Conservation (phyloP, 768 basidiomycete genomes). For the Erythrobasidium yunnanense region DNA sequence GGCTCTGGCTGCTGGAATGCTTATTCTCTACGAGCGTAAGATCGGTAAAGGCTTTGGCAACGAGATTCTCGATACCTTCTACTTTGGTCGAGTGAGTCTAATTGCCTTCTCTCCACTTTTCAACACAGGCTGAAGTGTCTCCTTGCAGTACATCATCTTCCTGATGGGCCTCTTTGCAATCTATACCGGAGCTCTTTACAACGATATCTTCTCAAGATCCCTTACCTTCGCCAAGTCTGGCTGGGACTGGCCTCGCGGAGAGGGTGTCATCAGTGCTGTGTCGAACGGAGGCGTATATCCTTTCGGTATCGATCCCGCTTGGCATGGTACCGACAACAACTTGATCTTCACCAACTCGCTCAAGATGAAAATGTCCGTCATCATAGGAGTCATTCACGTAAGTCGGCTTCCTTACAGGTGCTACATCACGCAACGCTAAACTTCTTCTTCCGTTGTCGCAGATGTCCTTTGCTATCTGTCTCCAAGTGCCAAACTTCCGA, state of each 20-base stretch:
- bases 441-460: too few relatives aligned
- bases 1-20: conserved; percentile 60
- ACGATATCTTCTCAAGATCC: conserved; percentile 89
- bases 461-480: conserved; percentile 98
- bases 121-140: background rate
- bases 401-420: conserved; percentile 37
- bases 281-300: conserved; percentile 67
- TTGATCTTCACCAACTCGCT: conserved; percentile 95
- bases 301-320: conserved; percentile 85
- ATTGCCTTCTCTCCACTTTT: background rate
- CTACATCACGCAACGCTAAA: background rate
- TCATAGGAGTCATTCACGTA: conserved; percentile 92
- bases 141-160: conserved; percentile 68
- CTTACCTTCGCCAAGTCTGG: conserved; percentile 77
- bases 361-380: conserved; percentile 99
- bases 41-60: conserved; percentile 50
- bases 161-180: conserved; percentile 96
- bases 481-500: conserved; percentile 90
- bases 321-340: conserved; percentile 85
- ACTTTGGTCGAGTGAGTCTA: conserved; percentile 59
- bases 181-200: conserved; percentile 95
- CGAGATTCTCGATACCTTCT: conserved; percentile 72
- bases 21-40: conserved; percentile 77
- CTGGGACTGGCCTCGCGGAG: conserved; percentile 61
- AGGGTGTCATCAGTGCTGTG: conserved; percentile 44